phyloP scores from a whole-genome alignment of 805 yeast species.

The Phaffomyces antillensis region DNA sequence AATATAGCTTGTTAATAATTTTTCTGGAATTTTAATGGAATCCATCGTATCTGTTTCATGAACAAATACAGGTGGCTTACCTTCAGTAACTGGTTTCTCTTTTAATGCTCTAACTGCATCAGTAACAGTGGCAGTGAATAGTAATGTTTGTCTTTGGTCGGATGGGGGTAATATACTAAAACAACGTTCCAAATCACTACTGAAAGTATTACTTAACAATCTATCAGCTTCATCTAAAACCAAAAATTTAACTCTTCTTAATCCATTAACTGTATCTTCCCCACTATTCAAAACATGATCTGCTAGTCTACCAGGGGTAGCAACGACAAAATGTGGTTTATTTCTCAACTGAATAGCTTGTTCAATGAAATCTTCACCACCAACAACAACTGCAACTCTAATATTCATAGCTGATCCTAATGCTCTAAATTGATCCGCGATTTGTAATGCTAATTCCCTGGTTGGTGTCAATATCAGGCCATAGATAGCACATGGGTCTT shows the following conservation, averaged over 20 bases:
- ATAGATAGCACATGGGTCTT: slow-evolving; percentile 88
- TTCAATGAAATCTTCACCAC: slow-evolving; percentile 90
- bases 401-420: slow-evolving; percentile 86
- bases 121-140: slow-evolving; percentile 95
- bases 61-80: slow-evolving; percentile 50
- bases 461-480: slow-evolving; percentile 89
- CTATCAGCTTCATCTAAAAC: slow-evolving; percentile 97
- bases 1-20: slow-evolving; percentile 57
- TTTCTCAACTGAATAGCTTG: slow-evolving; percentile 78
- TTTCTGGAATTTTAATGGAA: slow-evolving; percentile 72
- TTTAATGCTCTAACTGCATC: slow-evolving; percentile 81
- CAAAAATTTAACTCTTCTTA: slow-evolving; percentile 68
- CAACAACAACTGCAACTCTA: slow-evolving; percentile 77
- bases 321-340: slow-evolving; percentile 90
- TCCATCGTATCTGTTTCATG: slow-evolving; percentile 73
- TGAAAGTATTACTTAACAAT: slow-evolving; percentile 74
- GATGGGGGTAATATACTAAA: slow-evolving; percentile 66
- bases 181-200: slow-evolving; percentile 69
- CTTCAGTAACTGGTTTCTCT: slow-evolving; percentile 49
- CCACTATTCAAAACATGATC: slow-evolving; percentile 86
- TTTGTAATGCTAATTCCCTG: slow-evolving; percentile 90
- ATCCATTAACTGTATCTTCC: slow-evolving; percentile 75
- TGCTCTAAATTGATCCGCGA: slow-evolving; percentile 94
- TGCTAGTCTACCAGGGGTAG: slow-evolving; percentile 95
- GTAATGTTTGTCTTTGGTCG: slow-evolving; percentile 70